A percentile compares a stretch with the other conserved stretches of the same genome.
Evolutionary conservation across 805 yeast species (phyloP).

Genomic region (Suhomyces vadensis): DNA sequence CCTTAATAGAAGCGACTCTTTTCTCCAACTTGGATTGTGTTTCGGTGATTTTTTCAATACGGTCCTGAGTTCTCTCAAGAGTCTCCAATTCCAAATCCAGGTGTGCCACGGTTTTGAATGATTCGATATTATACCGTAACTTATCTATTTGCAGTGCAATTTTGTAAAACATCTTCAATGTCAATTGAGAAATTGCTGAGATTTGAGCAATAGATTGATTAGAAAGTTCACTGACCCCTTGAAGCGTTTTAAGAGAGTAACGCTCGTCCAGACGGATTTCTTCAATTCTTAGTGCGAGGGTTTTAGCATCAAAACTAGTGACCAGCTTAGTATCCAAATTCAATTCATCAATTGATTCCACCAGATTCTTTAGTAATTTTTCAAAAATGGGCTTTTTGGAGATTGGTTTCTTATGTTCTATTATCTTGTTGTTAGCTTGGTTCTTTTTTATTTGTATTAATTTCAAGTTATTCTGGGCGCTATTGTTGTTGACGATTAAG

Average conservation of each 20-base stretch:
- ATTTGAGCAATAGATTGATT: conserved; percentile 11
- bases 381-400: not conserved
- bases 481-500: conserved; percentile 12
- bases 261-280: not conserved
- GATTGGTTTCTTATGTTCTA: not conserved
- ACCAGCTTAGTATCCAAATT: not conserved
- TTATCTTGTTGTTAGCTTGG: not conserved
- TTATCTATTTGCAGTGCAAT: conserved; percentile 21
- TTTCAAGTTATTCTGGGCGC: not conserved
- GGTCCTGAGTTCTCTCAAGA: conserved; percentile 7
- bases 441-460: not conserved
- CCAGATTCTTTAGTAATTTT: not conserved
- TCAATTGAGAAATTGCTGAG: not conserved
- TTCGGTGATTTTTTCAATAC: conserved; percentile 9
- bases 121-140: conserved; percentile 21
- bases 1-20: conserved; percentile 23
- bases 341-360: not conserved
- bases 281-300: not conserved
- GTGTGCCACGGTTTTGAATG: conserved; percentile 6
- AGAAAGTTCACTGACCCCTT: conserved; percentile 15
- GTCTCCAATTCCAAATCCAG: not conserved
- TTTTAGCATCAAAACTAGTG: not conserved
- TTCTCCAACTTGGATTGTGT: conserved; percentile 25
- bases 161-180: not conserved
- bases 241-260: conserved; percentile 1